Evolutionary conservation across 371 early-diverging fungal genomes (phyloP).

Genomic region (Rhizopus stolonifer): DNA sequence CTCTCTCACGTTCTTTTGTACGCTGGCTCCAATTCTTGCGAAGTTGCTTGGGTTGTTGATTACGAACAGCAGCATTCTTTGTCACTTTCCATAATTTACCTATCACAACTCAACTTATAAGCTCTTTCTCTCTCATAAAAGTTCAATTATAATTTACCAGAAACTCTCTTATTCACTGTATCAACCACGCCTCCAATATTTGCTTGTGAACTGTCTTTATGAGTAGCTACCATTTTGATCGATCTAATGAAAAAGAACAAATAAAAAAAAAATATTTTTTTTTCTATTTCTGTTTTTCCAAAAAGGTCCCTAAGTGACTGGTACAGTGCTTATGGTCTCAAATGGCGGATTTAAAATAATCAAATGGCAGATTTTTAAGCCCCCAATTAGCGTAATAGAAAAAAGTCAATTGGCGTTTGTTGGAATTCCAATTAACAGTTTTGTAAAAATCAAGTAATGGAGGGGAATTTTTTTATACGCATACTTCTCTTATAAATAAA

Average conservation of each 20-base stretch:
- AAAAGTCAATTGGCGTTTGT: too few species aligned
- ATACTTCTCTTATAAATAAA: too few species aligned
- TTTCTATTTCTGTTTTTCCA: background rate
- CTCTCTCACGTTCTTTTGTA: conserved; percentile 40
- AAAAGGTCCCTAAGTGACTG: background rate
- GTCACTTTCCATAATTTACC: conserved; percentile 58
- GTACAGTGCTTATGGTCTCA: too few species aligned
- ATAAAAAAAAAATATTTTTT: conserved; percentile 4
- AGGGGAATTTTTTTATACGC: too few species aligned
- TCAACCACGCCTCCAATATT: conserved; percentile 45
- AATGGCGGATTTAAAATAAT: too few species aligned
- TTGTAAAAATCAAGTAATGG: too few species aligned
- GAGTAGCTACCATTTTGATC: conserved; percentile 18
- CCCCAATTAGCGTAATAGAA: too few species aligned
- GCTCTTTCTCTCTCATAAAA: background rate
- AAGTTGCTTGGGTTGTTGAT: conserved; percentile 56
- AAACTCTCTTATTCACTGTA: conserved; percentile 43
- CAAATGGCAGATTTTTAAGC: too few species aligned
- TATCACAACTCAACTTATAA: conserved; percentile 5
- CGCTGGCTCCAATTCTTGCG: conserved; percentile 56
- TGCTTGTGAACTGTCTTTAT: conserved; percentile 35
- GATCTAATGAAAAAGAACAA: conserved; percentile 2
- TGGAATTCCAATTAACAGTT: too few species aligned
- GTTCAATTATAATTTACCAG: conserved; percentile 34
- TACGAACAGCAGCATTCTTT: conserved; percentile 54